phyloP scores from a whole-genome alignment of 495 filamentous ascomycete genomes.

The Tuber brumale region DNA sequence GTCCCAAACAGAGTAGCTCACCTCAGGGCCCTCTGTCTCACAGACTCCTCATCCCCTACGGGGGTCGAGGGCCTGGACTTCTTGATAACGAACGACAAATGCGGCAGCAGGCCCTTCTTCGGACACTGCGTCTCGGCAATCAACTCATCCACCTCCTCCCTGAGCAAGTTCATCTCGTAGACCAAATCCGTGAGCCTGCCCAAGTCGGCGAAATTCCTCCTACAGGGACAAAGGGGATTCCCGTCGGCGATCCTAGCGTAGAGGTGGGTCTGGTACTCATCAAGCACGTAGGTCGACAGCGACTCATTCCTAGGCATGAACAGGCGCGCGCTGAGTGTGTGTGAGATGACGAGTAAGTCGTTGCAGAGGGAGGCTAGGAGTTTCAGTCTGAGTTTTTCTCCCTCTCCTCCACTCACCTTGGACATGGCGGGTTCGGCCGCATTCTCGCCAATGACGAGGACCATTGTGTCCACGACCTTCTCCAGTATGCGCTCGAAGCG shows the following conservation, averaged over 20 bases:
- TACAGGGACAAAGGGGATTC: not conserved
- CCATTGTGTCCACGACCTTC: slow-evolving; percentile 37
- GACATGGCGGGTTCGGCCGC: slow-evolving; percentile 32
- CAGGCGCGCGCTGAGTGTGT: slow-evolving; percentile 38
- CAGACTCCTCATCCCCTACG: slow-evolving; percentile 13
- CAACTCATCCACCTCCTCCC: slow-evolving; percentile 37
- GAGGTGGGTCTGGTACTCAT: slow-evolving; percentile 34
- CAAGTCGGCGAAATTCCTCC: slow-evolving; percentile 30
- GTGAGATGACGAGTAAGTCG: slow-evolving; percentile 40
- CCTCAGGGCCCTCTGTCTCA: not conserved
- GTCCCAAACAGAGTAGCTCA: not conserved
- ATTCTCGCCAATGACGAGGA: slow-evolving; percentile 37
- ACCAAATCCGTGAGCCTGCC: slow-evolving; percentile 38
- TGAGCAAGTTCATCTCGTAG: slow-evolving; percentile 34
- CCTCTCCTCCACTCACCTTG: slow-evolving; percentile 14
- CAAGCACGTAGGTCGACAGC: slow-evolving; percentile 30
- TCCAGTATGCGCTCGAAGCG: slow-evolving; percentile 38
- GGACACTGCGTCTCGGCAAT: slow-evolving; percentile 40
- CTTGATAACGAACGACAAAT: slow-evolving; percentile 36
- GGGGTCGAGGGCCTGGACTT: slow-evolving; percentile 30
- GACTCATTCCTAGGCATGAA: slow-evolving; percentile 41
- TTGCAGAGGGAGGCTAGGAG: slow-evolving; percentile 38
- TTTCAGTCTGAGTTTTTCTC: slow-evolving; percentile 29
- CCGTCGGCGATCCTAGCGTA: slow-evolving; percentile 20
- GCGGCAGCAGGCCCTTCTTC: slow-evolving; percentile 35